Percentiles rank a stretch among this genome's conserved stretches.
Evolutionary conservation across 1,284 basidiomycete genomes (phyloP).

Genomic region (Tausonia pullulans): DNA sequence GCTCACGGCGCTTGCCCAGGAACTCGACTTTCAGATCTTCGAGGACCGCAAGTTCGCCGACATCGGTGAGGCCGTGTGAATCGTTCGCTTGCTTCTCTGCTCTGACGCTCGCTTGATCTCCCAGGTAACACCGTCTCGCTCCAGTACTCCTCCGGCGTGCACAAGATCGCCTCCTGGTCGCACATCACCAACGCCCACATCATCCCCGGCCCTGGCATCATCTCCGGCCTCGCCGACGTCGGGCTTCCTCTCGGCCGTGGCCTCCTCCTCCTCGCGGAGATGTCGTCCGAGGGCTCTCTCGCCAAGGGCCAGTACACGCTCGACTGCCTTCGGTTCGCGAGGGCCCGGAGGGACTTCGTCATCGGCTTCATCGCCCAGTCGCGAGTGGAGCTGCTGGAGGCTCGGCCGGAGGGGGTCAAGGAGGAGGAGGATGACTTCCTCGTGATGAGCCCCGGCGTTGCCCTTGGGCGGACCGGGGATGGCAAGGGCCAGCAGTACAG

Average conservation of each 20-base stretch:
- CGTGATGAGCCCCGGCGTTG: conserved; percentile 86
- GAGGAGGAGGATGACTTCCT: conserved; percentile 62
- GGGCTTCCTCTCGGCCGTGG: conserved; percentile 77
- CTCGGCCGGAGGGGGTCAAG: conserved; percentile 18
- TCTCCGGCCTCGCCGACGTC: conserved; percentile 74
- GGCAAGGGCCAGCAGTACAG: conserved; percentile 93
- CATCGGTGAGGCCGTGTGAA: conserved; percentile 54
- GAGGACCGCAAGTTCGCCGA: conserved; percentile 99
- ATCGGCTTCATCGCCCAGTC: conserved; percentile 90
- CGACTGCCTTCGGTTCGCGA: conserved; percentile 76
- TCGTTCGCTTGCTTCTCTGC: neutral
- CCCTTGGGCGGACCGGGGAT: conserved; percentile 71
- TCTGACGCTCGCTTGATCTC: neutral
- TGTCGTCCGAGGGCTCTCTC: conserved; percentile 84
- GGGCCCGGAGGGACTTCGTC: conserved; percentile 69
- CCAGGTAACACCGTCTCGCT: conserved; percentile 90
- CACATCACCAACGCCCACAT: conserved; percentile 96
- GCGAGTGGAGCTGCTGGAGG: conserved; percentile 48
- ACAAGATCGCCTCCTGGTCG: conserved; percentile 91
- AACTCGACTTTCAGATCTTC: conserved; percentile 93
- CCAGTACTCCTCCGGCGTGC: conserved; percentile 87
- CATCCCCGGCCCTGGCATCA: conserved; percentile 86
- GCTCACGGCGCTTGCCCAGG: conserved; percentile 57
- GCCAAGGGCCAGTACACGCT: conserved; percentile 76
- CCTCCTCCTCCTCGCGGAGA: conserved; percentile 85